phyloP scores from a whole-genome alignment of 1,284 basidiomycete genomes.

The Xerocomus cyaneibrunnescens region DNA sequence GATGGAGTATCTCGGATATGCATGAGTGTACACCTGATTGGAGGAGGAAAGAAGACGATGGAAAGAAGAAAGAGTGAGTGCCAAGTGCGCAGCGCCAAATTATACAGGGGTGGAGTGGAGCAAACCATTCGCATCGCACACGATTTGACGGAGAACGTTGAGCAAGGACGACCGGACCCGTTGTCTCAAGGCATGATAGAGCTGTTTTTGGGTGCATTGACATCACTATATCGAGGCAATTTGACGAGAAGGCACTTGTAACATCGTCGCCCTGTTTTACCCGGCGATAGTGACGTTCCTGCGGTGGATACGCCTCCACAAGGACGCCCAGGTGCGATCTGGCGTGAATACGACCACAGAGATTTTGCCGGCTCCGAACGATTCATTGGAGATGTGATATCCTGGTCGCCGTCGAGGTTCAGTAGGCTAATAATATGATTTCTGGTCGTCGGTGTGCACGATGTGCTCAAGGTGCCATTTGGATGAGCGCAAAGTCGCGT shows the following conservation, averaged over 20 bases:
- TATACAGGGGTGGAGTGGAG: constrained; percentile 14
- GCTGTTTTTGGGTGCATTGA: constrained; percentile 4
- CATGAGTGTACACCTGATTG: constrained; percentile 8
- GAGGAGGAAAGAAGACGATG: neutral
- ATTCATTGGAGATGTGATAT: no score
- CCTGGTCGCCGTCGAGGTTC: no score
- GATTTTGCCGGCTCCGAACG: neutral
- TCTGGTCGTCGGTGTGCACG: neutral
- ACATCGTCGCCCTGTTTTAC: neutral
- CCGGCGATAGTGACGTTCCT: neutral
- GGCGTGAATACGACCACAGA: neutral
- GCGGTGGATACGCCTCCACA: no score
- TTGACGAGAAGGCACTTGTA: no score
- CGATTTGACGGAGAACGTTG: neutral
- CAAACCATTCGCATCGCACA: constrained; percentile 1
- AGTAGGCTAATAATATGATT: neutral
- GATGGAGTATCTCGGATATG: constrained; percentile 18
- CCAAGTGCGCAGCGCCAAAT: constrained; percentile 2
- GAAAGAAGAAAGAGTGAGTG: neutral
- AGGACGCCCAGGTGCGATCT: no score
- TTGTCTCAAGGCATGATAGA: neutral
- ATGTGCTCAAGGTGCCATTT: neutral
- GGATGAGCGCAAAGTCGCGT: neutral
- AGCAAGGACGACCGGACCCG: neutral
- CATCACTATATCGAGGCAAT: no score